phyloP scores from a whole-genome alignment of 2,329 filamentous ascomycete species.

The Arachnopeziza araneosa region DNA sequence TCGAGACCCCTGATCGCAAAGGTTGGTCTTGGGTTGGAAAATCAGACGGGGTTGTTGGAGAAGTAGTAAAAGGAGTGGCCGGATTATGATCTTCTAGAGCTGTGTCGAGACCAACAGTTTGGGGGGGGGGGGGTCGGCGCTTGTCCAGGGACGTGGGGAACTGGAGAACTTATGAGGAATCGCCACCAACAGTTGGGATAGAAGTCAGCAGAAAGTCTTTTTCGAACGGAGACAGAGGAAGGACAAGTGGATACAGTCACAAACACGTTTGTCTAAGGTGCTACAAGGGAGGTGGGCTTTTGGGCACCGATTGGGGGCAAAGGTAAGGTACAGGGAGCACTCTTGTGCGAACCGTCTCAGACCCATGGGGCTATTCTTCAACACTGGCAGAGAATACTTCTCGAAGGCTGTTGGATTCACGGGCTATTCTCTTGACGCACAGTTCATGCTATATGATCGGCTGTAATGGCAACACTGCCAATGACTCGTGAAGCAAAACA shows the following conservation, averaged over 20 bases:
- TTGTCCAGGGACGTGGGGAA: constrained; percentile 11
- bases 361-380: neutral
- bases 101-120: constrained; percentile 7
- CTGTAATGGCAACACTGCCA: neutral
- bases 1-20: neutral
- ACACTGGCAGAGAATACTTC: neutral
- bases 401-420: neutral
- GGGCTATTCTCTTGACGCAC: too few relatives aligned
- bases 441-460: neutral
- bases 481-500: neutral
- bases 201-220: neutral
- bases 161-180: neutral
- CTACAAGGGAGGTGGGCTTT: neutral
- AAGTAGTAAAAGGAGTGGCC: constrained; percentile 2
- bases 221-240: neutral
- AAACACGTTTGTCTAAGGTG: neutral
- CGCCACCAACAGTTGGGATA: neutral
- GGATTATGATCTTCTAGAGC: neutral
- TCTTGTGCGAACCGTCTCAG: neutral
- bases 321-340: neutral
- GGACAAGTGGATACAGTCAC: neutral
- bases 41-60: constrained; percentile 5
- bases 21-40: neutral
- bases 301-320: neutral
- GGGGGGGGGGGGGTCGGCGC: constrained; percentile 1